Evolutionary conservation across 2,329 filamentous ascomycete species (phyloP), one percentile per base, ranked within the genome.

Genomic region (Pyricularia sp.): DNA sequence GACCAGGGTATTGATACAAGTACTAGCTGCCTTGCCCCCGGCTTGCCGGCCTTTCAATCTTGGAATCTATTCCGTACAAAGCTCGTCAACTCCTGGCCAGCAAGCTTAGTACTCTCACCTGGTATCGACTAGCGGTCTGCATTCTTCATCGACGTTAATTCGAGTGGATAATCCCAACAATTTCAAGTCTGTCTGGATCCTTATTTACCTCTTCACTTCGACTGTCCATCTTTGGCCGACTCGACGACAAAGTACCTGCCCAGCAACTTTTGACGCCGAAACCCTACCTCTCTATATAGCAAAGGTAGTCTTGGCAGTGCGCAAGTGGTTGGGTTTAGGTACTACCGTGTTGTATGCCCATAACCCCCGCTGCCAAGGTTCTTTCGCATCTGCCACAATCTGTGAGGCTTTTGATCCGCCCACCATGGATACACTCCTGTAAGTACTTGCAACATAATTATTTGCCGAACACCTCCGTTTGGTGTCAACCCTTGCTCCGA

Each of bases 381-480:
- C 63, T 4, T 4, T n/a, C 63, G 64, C 26, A n/a, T 55, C 20
- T 55, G 20, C 42, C 42, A 55, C 4, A 42, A 42, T n/a, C 20
- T 10, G 42, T 55, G 42, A 55, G 42, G 20, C 42, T 55, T 55
- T 55, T 55, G 33, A 55, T 55, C 42, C 17, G 20, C 42, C 14
- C 55, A 31, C 31, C 30, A 68, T 70, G 70, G 70, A 70, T 28
- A 70, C 70, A 28, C 70, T 70, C 42, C 67, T 70, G 70, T 70
- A 64, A 65, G 70, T 70, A 28, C 6, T 30, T 17, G 12, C 28
- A 28, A 17, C 26, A 63, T 55, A n/a, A 30, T 25, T 28, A n/a
- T 63, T 25, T 28, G n/a, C 26, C 14, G 26, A 63, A 63, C 25
- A 28, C 26, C 59, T 28, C 42, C 20, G 42, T 7, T 55, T 55